Base-by-base conservation (phyloP, 1,284 basidiomycete genomes). In the Polyporus tsugae region DNA sequence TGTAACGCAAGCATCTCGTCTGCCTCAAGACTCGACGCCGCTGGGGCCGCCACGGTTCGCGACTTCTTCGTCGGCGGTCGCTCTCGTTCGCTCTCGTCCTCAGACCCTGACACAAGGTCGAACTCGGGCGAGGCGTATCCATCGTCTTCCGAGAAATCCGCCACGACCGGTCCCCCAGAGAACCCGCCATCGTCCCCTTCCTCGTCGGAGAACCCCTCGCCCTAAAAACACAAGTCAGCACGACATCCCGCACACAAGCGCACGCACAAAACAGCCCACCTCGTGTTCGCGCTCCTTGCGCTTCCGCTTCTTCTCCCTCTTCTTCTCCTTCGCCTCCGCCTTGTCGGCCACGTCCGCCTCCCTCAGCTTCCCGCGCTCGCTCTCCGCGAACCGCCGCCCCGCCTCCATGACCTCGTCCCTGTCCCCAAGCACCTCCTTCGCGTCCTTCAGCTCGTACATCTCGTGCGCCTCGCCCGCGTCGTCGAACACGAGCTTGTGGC, bases 251-350 rank as follows among this genome's bases (percentile, higher is more conserved):
- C 36, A 10, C 33, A 36, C 22, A 5, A 55, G 33, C 29, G 55
- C 35, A 49, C 53, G 63, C 68, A 70, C 55, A 72, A 39, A 66
- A 22, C 22, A 69, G 81, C 86, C 74, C 72, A 88, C 89, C 72
- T 90, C 92, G 44, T 85, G 86, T 74, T 97, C 95, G 69, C 93
- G 88, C 76, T 95, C 91, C 84, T 97, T 98, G 75, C 95, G 83
- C 80, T 95, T 97, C 69, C 89, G 79, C 82, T 92, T 82, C 84
- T 93, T 94, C 80, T 96, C 95, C 70, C 87, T 84, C 82, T 93
- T 93, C 86, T 96, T 96, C 78, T 94, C 94, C 78, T 89, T 91
- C 29, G 95, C 96, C 73, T 94, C 90, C 68, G 89, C 88, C 81
- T 92, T 93, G 82, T 97, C 96, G 64, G 82, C 72, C 67, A 91